phyloP scores from a whole-genome alignment of 1,139 yeast genomes.

The Insectozyma bohioensis region DNA sequence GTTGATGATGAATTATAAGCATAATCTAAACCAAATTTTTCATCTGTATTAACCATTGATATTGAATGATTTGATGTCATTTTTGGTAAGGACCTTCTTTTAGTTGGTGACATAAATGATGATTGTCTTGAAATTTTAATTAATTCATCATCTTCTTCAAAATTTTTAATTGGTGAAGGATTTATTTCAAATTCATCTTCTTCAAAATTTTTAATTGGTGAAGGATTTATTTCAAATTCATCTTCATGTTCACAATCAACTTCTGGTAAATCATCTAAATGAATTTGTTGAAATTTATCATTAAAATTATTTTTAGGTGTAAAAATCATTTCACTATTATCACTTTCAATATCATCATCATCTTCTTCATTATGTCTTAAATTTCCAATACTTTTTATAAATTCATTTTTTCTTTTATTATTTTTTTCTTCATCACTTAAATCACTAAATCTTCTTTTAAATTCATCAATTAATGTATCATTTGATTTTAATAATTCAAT shows the following conservation, averaged over 20 bases:
- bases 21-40: conserved; percentile 26
- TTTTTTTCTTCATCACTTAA: conserved; percentile 11
- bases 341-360: conserved; percentile 4
- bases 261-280: conserved; percentile 12
- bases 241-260: conserved; percentile 10
- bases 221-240: conserved; percentile 6
- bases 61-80: conserved; percentile 23
- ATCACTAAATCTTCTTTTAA: conserved; percentile 10
- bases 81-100: conserved; percentile 15
- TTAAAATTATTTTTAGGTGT: too few relatives aligned
- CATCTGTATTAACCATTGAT: conserved; percentile 23
- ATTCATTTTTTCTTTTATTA: conserved; percentile 6
- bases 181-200: not conserved
- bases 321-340: too few relatives aligned
- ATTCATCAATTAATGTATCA: conserved; percentile 14
- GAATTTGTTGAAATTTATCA: conserved; percentile 3
- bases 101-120: conserved; percentile 20
- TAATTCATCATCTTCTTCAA: conserved; percentile 10
- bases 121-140: conserved; percentile 8
- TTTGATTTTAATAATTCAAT: conserved; percentile 13
- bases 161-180: conserved; percentile 8
- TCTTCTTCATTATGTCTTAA: conserved; percentile 33
- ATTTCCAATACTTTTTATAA: conserved; percentile 26
- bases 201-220: too few relatives aligned
- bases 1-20: conserved; percentile 32